Conservation (phyloP, 177 flowering plant genomes). For the Vitis hybrid region DNA sequence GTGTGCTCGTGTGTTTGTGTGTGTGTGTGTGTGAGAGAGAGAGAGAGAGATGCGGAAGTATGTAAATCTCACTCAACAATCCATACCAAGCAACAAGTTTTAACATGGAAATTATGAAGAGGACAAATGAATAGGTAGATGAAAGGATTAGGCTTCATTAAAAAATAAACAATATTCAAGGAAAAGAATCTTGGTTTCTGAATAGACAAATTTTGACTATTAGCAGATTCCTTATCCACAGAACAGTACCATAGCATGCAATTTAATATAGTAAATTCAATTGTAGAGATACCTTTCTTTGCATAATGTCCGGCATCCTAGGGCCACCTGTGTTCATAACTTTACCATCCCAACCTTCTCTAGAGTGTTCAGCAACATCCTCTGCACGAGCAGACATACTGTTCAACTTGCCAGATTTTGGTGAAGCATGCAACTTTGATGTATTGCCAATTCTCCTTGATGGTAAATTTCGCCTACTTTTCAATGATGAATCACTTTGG, state of each 20-base stretch:
- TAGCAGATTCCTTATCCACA: background rate
- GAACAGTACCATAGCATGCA: conserved; percentile 1
- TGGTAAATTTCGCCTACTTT: conserved; percentile 47
- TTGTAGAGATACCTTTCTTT: conserved; percentile 65
- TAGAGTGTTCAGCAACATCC: conserved; percentile 46
- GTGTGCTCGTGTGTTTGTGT: too few relatives aligned
- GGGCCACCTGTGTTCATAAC: conserved; percentile 34
- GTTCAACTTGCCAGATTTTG: conserved; percentile 56
- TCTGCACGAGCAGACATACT: conserved; percentile 39
- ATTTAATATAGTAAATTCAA: background rate
- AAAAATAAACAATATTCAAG: too few relatives aligned
- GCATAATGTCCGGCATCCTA: conserved; percentile 75
- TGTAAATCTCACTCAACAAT: too few relatives aligned
- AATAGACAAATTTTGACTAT: too few relatives aligned
- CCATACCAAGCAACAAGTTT: too few relatives aligned
- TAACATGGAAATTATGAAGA: too few relatives aligned
- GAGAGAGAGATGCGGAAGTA: too few relatives aligned
- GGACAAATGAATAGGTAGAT: too few relatives aligned
- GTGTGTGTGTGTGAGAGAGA: too few relatives aligned
- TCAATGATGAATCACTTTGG: conserved; percentile 46
- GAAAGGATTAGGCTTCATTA: too few relatives aligned
- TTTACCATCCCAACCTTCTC: conserved; percentile 71
- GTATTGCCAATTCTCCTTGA: conserved; percentile 51
- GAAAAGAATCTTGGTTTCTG: too few relatives aligned
- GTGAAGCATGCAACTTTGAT: conserved; percentile 49